phyloP scores from a whole-genome alignment of 2,329 filamentous ascomycete genomes.

The Lasiodiplodia gonubiensis region DNA sequence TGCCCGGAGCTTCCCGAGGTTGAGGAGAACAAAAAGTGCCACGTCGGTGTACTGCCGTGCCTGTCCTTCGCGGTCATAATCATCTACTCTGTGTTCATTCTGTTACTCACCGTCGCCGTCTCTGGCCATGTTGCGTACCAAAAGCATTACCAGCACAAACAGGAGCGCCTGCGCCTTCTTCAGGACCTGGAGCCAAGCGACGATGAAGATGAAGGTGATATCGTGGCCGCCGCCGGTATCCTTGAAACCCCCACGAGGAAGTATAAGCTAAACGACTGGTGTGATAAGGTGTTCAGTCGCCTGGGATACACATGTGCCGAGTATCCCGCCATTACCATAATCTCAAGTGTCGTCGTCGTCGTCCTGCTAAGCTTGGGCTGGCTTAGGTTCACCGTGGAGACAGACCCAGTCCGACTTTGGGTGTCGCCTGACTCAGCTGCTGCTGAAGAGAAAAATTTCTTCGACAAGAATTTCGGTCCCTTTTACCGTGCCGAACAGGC shows the following conservation, averaged over 20 bases:
- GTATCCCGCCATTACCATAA: slow-evolving; percentile 85
- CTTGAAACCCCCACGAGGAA: slow-evolving; percentile 78
- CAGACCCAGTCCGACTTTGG: slow-evolving; percentile 89
- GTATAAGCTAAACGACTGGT: slow-evolving; percentile 83
- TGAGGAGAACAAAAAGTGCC: slow-evolving; percentile 71
- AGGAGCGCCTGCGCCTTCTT: slow-evolving; percentile 82
- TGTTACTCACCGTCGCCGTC: slow-evolving; percentile 68
- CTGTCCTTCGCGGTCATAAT: slow-evolving; percentile 92
- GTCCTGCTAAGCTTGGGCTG: slow-evolving; percentile 83
- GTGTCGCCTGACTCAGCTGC: slow-evolving; percentile 93
- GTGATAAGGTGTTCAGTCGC: slow-evolving; percentile 78
- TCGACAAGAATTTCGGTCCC: slow-evolving; percentile 89
- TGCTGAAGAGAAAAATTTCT: slow-evolving; percentile 91
- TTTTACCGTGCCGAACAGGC: slow-evolving; percentile 95
- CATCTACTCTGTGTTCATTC: slow-evolving; percentile 77
- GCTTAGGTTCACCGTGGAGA: slow-evolving; percentile 88
- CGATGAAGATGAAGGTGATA: slow-evolving; percentile 90
- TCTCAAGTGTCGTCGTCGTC: slow-evolving; percentile 74
- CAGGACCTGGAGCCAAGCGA: slow-evolving; percentile 85
- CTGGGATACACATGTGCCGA: slow-evolving; percentile 81
- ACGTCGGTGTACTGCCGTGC: slow-evolving; percentile 87
- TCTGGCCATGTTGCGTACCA: slow-evolving; percentile 78
- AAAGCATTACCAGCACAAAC: slow-evolving; percentile 74
- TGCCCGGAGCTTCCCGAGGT: slow-evolving; percentile 83
- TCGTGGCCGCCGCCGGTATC: slow-evolving; percentile 76